phyloP scores from a whole-genome alignment of 139 green algal genomes.

The Micractinium sp. region DNA sequence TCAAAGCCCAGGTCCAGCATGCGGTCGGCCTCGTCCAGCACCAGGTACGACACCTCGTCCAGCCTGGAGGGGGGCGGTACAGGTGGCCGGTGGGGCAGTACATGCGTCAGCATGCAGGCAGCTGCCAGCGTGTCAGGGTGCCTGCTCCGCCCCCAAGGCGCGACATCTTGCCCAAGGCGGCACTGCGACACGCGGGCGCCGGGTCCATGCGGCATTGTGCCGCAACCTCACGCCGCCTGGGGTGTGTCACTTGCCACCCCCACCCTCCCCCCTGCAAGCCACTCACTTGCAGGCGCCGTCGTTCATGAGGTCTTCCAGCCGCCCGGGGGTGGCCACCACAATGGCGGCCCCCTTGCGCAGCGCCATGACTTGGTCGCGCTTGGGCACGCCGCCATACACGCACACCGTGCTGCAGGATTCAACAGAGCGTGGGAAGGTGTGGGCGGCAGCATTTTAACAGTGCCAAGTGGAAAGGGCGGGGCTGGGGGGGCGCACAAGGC shows the following conservation, averaged over 20 bases:
- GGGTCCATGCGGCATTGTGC: too few species aligned
- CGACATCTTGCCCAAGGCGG: too few species aligned
- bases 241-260: too few species aligned
- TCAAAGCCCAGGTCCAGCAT: slow-evolving; percentile 97
- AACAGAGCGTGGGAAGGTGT: neutral
- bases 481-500: too few species aligned
- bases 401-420: slow-evolving; percentile 60
- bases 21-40: slow-evolving; percentile 94
- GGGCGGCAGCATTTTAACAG: neutral
- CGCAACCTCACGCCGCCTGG: too few species aligned
- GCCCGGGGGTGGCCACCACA: slow-evolving; percentile 89
- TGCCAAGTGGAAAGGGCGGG: too few species aligned
- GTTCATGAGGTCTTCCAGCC: slow-evolving; percentile 92
- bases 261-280: neutral
- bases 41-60: slow-evolving; percentile 78
- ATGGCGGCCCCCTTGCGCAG: slow-evolving; percentile 63
- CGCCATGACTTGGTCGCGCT: slow-evolving; percentile 62
- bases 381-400: slow-evolving; percentile 93
- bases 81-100: neutral
- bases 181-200: too few species aligned
- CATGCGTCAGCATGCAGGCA: too few species aligned
- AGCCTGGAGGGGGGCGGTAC: slow-evolving; percentile 26
- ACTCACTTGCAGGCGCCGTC: slow-evolving; percentile 59
- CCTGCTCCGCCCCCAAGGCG: too few species aligned
- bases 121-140: too few species aligned